phyloP scores from a whole-genome alignment of 768 basidiomycete species.

The Termitomyces sp. region DNA sequence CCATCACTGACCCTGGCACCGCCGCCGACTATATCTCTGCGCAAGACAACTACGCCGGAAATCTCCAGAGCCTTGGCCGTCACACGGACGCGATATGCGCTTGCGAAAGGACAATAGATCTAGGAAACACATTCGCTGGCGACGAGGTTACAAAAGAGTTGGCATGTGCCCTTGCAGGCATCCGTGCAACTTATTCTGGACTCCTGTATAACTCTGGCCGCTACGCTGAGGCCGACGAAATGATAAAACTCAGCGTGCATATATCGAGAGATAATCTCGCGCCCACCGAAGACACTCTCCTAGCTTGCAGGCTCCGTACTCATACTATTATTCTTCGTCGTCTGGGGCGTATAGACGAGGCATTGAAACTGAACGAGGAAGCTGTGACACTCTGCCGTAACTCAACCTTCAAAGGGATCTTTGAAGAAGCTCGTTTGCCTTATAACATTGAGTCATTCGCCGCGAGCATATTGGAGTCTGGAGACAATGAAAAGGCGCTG shows the following conservation, averaged over 20 bases:
- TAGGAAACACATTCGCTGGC: background rate
- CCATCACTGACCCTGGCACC: background rate
- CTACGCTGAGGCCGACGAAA: constrained; percentile 1
- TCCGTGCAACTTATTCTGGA: background rate
- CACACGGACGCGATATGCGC: background rate
- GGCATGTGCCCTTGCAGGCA: background rate
- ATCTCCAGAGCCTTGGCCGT: constrained; percentile 3
- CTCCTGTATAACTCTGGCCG: background rate
- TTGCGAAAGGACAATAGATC: constrained; percentile 1
- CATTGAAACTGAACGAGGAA: constrained; percentile 6
- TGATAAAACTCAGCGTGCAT: background rate
- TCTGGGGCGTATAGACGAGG: background rate
- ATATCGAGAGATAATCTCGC: background rate
- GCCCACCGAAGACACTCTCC: constrained; percentile 1
- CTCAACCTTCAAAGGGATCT: background rate
- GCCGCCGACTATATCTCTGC: constrained; percentile 1
- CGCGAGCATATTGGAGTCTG: background rate
- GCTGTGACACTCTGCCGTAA: constrained; percentile 6
- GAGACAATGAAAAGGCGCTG: constrained; percentile 2
- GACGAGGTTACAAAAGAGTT: background rate
- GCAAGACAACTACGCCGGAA: background rate
- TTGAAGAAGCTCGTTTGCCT: constrained; percentile 4
- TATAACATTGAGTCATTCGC: constrained; percentile 1
- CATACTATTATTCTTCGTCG: background rate
- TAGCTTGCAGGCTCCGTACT: constrained; percentile 1